Percentiles rank a stretch among this genome's conserved stretches.
Conservation (phyloP, 2,329 filamentous ascomycete genomes). For the Cercospora berteroae region DNA sequence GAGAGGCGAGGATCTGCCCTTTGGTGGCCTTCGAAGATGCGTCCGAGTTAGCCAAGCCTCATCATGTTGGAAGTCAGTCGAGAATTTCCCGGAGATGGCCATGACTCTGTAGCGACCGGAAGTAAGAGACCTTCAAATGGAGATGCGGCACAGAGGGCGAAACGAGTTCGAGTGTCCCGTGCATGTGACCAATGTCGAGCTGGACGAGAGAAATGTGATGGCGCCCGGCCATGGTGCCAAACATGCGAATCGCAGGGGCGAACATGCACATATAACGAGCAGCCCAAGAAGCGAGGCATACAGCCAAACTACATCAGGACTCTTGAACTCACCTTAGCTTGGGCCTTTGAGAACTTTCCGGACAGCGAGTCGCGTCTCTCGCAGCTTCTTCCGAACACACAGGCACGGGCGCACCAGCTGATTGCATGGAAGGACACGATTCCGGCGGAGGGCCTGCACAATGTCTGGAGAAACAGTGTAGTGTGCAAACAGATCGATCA, state of each 20-base stretch:
- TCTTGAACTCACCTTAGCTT: conserved; percentile 66
- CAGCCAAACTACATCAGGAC: conserved; percentile 78
- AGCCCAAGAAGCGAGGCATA: conserved; percentile 72
- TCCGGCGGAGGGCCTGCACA: conserved; percentile 58
- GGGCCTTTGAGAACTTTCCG: conserved; percentile 62
- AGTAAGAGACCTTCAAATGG: conserved; percentile 22
- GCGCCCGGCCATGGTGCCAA: conserved; percentile 63
- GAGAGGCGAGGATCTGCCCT: neutral
- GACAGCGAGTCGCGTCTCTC: conserved; percentile 50
- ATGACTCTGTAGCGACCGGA: conserved; percentile 8
- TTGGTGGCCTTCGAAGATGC: conserved; percentile 8
- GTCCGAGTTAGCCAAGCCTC: conserved; percentile 9
- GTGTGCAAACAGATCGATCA: conserved; percentile 63
- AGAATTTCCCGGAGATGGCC: conserved; percentile 13
- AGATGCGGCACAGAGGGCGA: conserved; percentile 41
- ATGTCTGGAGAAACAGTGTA: conserved; percentile 60
- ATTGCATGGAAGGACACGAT: conserved; percentile 54
- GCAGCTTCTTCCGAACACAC: conserved; percentile 51
- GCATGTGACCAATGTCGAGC: conserved; percentile 40
- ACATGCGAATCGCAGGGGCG: conserved; percentile 64
- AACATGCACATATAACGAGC: conserved; percentile 68
- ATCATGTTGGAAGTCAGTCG: conserved; percentile 19
- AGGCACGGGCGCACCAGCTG: conserved; percentile 44
- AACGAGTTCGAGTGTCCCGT: conserved; percentile 51
- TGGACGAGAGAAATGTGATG: conserved; percentile 68